phyloP scores from a whole-genome alignment of 345 rosid species.

The Cardamine occulta region DNA sequence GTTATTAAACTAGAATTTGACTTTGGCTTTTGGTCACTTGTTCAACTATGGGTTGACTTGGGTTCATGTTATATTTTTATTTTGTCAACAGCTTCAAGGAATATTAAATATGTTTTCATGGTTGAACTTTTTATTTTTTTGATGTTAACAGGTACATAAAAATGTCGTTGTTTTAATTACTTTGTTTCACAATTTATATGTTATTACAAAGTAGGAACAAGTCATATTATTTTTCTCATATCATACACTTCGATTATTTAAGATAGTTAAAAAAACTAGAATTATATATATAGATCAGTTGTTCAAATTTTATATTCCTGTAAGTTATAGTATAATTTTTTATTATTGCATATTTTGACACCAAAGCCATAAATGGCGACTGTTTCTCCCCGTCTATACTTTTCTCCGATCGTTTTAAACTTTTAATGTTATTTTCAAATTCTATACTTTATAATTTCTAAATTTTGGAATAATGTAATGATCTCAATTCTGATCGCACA shows the following conservation, averaged over 20 bases:
- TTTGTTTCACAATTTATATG: conserved; percentile 6
- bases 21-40: conserved; percentile 36
- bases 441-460: background rate
- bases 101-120: conserved; percentile 17
- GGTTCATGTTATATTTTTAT: conserved; percentile 9
- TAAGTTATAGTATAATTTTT: background rate
- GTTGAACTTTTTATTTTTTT: conserved; percentile 6
- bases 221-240: background rate
- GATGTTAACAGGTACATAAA: conserved; percentile 25
- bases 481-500: background rate
- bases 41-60: conserved; percentile 26
- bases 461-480: background rate
- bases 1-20: conserved; percentile 32
- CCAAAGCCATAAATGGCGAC: conserved; percentile 21
- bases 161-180: background rate
- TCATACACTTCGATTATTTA: conserved; percentile 17
- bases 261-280: background rate
- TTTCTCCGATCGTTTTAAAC: background rate
- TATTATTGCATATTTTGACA: background rate
- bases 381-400: background rate
- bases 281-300: background rate
- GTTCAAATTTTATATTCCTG: conserved; percentile 13
- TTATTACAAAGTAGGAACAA: conserved; percentile 25
- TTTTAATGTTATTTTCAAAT: background rate
- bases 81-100: conserved; percentile 27